Conservation (phyloP, 371 early-diverging fungal species). For the Mucor sp. region DNA sequence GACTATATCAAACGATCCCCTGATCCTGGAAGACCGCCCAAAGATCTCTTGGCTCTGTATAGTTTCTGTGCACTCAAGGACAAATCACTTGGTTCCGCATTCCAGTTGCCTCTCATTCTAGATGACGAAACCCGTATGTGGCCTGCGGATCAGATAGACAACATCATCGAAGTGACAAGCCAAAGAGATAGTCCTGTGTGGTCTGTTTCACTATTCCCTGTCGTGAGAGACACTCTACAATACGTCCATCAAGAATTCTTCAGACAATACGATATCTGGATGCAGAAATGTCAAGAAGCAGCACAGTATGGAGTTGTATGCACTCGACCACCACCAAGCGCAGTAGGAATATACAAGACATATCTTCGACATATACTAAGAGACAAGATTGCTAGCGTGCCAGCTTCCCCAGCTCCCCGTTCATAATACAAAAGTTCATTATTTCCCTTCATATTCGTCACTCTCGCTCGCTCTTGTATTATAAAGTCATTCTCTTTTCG, state of each 20-base stretch:
- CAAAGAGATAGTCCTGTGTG: slow-evolving; percentile 56
- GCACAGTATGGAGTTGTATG: slow-evolving; percentile 33
- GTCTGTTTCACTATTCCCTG: slow-evolving; percentile 73
- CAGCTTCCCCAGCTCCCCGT: neutral
- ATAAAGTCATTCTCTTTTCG: neutral
- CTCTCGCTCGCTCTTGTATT: neutral
- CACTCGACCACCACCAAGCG: slow-evolving; percentile 46
- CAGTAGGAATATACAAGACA: slow-evolving; percentile 65
- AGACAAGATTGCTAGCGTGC: slow-evolving; percentile 53
- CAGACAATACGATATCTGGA: slow-evolving; percentile 54
- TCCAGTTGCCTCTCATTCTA: slow-evolving; percentile 64
- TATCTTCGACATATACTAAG: slow-evolving; percentile 60
- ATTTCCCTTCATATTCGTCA: neutral
- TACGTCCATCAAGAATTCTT: slow-evolving; percentile 70
- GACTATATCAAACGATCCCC: slow-evolving; percentile 56
- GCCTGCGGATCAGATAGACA: slow-evolving; percentile 78
- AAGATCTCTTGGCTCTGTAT: slow-evolving; percentile 71
- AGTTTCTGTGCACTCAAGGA: slow-evolving; percentile 62
- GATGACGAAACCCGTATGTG: slow-evolving; percentile 81
- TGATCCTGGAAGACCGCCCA: slow-evolving; percentile 65
- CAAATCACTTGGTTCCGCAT: slow-evolving; percentile 51
- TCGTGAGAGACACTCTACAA: slow-evolving; percentile 61
- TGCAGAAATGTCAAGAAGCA: slow-evolving; percentile 38
- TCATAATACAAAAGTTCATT: neutral
- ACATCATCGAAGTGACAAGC: slow-evolving; percentile 75